phyloP scores from a whole-genome alignment of 176 grass and related monocot genomes.

The Bonia amplexicaulis region DNA sequence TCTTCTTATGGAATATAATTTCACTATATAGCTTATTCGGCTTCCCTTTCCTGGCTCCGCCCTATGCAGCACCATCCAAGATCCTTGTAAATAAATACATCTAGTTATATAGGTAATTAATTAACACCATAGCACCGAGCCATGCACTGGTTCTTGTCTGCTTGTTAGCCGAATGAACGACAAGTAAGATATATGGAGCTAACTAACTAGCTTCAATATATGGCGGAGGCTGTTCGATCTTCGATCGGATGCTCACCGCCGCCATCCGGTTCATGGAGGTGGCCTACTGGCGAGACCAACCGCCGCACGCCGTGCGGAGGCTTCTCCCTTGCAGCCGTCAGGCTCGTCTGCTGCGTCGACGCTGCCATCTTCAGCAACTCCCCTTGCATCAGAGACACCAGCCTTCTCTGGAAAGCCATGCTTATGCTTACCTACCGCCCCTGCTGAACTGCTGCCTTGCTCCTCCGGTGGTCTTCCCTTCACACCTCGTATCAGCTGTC shows the following conservation, averaged over 20 bases:
- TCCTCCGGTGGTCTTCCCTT: slow-evolving; percentile 54
- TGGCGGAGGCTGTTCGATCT: not conserved
- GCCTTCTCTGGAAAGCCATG: slow-evolving; percentile 7
- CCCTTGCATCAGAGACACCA: not conserved
- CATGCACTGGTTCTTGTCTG: not conserved
- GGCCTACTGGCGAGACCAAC: slow-evolving; percentile 20
- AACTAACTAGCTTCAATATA: not conserved
- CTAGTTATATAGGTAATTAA: not conserved
- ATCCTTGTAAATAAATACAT: not conserved
- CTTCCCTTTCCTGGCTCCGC: no score
- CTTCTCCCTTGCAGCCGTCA: slow-evolving; percentile 29
- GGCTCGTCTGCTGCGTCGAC: not conserved
- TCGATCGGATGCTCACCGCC: slow-evolving; percentile 50
- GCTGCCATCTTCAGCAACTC: not conserved
- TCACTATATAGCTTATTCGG: no score
- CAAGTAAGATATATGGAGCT: slow-evolving; percentile 12
- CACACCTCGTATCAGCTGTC: slow-evolving; percentile 82
- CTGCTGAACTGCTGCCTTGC: not conserved
- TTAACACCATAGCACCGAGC: not conserved
- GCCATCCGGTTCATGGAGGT: slow-evolving; percentile 37
- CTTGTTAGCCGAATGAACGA: slow-evolving; percentile 23
- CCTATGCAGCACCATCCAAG: not conserved
- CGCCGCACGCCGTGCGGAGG: not conserved
- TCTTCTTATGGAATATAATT: no score
- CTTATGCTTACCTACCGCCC: slow-evolving; percentile 24